phyloP scores from a whole-genome alignment of 1,284 basidiomycete species.

The Hemileia vastatrix region DNA sequence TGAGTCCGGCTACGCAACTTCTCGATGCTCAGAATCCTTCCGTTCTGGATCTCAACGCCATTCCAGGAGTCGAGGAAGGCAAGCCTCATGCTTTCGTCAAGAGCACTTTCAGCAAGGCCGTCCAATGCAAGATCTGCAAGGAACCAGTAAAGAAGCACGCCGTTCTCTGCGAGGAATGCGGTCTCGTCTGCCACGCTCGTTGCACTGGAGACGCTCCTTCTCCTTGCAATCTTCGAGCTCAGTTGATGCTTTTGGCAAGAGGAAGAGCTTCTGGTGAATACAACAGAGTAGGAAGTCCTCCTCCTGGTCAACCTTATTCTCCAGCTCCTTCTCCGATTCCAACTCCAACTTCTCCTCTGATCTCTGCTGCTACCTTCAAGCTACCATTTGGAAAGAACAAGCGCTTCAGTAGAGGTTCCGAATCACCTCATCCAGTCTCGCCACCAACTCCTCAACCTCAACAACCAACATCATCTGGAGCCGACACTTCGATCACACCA shows the following conservation, averaged over 20 bases:
- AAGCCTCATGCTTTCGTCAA: constrained; percentile 68
- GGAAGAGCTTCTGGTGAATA: constrained; percentile 16
- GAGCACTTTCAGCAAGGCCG: constrained; percentile 83
- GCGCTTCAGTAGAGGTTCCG: constrained; percentile 5
- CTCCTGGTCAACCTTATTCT: background rate
- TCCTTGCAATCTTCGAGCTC: constrained; percentile 71
- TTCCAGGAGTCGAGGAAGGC: constrained; percentile 25
- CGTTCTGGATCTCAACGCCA: constrained; percentile 26
- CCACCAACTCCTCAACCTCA: background rate
- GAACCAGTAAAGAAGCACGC: constrained; percentile 72
- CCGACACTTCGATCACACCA: constrained; percentile 23
- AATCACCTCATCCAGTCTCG: background rate
- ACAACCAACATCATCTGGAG: no score
- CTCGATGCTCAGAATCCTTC: constrained; percentile 27
- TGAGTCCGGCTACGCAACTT: constrained; percentile 4
- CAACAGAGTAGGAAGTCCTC: constrained; percentile 1
- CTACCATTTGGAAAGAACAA: constrained; percentile 32
- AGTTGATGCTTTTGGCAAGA: constrained; percentile 35
- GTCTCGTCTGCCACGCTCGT: constrained; percentile 71
- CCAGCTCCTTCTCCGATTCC: background rate
- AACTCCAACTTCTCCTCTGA: constrained; percentile 15
- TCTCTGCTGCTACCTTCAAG: constrained; percentile 25
- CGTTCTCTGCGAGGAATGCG: constrained; percentile 78
- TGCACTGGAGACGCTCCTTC: constrained; percentile 65
- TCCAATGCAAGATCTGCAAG: constrained; percentile 75